phyloP scores from a whole-genome alignment of 495 filamentous ascomycete genomes.

The Penicillium crystallinum region DNA sequence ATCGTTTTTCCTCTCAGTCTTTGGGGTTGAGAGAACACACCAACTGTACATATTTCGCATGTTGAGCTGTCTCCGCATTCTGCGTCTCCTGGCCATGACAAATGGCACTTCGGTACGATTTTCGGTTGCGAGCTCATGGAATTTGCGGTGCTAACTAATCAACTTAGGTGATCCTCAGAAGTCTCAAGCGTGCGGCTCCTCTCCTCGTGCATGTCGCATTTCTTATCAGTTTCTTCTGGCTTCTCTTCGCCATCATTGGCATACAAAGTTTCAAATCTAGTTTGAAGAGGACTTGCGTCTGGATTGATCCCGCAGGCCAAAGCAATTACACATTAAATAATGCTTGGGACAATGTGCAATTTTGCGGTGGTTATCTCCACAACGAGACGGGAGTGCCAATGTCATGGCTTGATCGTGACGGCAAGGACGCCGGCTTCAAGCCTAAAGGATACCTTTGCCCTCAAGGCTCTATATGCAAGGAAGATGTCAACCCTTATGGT shows the following conservation, averaged over 20 bases:
- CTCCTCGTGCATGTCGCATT: slow-evolving; percentile 93
- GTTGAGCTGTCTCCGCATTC: slow-evolving; percentile 88
- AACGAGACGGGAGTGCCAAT: slow-evolving; percentile 47
- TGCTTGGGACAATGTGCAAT: slow-evolving; percentile 56
- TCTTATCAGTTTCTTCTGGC: slow-evolving; percentile 97
- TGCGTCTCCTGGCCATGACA: slow-evolving; percentile 82
- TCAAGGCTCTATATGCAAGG: slow-evolving; percentile 70
- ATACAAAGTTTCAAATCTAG: slow-evolving; percentile 98
- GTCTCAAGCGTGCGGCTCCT: slow-evolving; percentile 91
- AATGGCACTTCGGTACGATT: slow-evolving; percentile 75
- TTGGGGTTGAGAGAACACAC: slow-evolving; percentile 56
- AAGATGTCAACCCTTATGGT: slow-evolving; percentile 74
- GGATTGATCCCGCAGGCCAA: slow-evolving; percentile 55
- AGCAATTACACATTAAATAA: slow-evolving; percentile 39
- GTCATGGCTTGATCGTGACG: slow-evolving; percentile 60
- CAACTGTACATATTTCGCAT: slow-evolving; percentile 91
- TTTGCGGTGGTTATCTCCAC: slow-evolving; percentile 81
- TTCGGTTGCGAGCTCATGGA: not conserved
- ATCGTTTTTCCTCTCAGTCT: slow-evolving; percentile 65
- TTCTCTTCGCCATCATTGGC: slow-evolving; percentile 93
- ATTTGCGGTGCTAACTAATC: slow-evolving; percentile 19
- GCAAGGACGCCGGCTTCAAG: slow-evolving; percentile 35
- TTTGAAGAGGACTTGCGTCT: slow-evolving; percentile 79
- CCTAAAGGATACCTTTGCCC: slow-evolving; percentile 94
- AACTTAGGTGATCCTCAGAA: slow-evolving; percentile 76